These are phyloP conservation scores for Thielaviopsis cerberus DNA, from an alignment of 2,329 filamentous ascomycete species.

Conservation along the genomic window DNA sequence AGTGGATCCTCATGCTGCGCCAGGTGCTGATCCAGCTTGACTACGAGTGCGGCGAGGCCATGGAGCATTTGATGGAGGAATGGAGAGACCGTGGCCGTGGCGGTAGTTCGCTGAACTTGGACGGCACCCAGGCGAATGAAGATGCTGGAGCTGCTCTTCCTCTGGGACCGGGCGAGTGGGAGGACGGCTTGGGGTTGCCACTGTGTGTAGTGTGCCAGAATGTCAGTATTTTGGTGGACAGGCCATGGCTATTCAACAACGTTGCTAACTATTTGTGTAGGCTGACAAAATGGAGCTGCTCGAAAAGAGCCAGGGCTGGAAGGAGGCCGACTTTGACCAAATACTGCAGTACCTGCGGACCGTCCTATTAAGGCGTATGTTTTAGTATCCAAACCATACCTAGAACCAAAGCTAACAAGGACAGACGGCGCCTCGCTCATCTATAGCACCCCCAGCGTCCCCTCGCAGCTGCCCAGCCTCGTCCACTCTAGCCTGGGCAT, in stretches of 20 bases:
- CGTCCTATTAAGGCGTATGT: constrained; percentile 64
- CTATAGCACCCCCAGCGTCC: constrained; percentile 60
- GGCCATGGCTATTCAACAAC: neutral
- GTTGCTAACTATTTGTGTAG: constrained; percentile 22
- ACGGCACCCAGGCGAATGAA: constrained; percentile 40
- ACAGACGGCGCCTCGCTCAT: constrained; percentile 68
- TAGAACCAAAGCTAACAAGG: constrained; percentile 12
- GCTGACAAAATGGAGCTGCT: constrained; percentile 77
- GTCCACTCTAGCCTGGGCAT: constrained; percentile 76
- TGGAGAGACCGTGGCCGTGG: constrained; percentile 62
- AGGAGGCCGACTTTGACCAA: constrained; percentile 91
- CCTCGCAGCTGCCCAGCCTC: constrained; percentile 59
- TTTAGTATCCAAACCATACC: constrained; percentile 11
- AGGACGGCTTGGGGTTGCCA: constrained; percentile 69
- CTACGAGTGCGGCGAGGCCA: constrained; percentile 56
- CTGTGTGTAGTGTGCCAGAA: constrained; percentile 94
- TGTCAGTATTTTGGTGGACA: constrained; percentile 28
- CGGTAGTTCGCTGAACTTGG: constrained; percentile 41
- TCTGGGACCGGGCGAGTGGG: constrained; percentile 78
- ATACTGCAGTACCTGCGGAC: constrained; percentile 86
- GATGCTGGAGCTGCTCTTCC: constrained; percentile 56
- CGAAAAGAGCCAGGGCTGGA: constrained; percentile 81
- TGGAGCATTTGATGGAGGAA: constrained; percentile 68
- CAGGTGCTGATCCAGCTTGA: constrained; percentile 57
- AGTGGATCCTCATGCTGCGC: constrained; percentile 73